Conservation (phyloP, 331 rosid species). For the Ulmus americana region DNA sequence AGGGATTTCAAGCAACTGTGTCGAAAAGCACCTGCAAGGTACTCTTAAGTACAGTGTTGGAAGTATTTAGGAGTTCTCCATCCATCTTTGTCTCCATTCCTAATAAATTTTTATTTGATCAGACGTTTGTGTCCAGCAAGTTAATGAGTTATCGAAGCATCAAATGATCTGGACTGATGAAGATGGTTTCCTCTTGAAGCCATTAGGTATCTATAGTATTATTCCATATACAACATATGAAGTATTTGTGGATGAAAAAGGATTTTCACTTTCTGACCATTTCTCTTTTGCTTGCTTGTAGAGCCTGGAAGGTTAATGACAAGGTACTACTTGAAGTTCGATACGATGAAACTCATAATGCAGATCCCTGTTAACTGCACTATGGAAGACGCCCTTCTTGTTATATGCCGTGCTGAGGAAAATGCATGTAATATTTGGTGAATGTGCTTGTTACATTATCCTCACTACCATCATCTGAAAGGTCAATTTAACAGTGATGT, state of each 20-base stretch:
- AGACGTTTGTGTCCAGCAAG: constrained; percentile 79
- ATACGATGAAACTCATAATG: constrained; percentile 90
- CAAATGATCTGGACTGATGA: constrained; percentile 89
- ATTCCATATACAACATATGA: constrained; percentile 14
- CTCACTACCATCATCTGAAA: constrained; percentile 12
- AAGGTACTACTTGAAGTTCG: constrained; percentile 87
- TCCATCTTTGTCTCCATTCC: constrained; percentile 11
- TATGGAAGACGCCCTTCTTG: constrained; percentile 66
- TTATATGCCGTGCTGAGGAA: constrained; percentile 81
- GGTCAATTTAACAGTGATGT: constrained; percentile 22
- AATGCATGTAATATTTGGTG: constrained; percentile 58
- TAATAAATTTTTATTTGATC: constrained; percentile 24
- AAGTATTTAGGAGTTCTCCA: background rate
- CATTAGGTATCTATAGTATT: constrained; percentile 57
- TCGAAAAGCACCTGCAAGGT: constrained; percentile 87
- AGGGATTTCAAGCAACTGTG: constrained; percentile 45
- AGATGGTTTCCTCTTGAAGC: constrained; percentile 91
- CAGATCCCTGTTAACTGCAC: constrained; percentile 69
- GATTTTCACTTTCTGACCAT: constrained; percentile 20
- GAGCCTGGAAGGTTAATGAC: constrained; percentile 98
- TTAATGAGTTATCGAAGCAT: constrained; percentile 67
- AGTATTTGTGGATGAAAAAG: constrained; percentile 16
- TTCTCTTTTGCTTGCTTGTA: constrained; percentile 23
- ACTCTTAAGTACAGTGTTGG: constrained; percentile 16
- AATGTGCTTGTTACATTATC: constrained; percentile 5